Evolutionary conservation across 805 yeast species (phyloP).

Genomic region (Yarrowia osloensis): DNA sequence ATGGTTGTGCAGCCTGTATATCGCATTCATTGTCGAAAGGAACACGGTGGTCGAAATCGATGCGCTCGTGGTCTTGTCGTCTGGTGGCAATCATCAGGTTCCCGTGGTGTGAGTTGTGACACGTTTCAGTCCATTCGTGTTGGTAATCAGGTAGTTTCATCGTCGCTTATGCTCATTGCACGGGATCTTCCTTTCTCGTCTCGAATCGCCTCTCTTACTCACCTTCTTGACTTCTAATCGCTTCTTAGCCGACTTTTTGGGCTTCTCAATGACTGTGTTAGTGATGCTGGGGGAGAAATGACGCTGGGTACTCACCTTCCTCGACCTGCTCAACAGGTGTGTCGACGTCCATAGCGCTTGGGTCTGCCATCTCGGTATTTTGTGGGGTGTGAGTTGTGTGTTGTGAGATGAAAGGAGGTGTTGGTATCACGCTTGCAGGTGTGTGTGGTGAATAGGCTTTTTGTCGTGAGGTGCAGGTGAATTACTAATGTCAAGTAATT

Average conservation of each 20-base stretch:
- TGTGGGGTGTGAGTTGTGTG: background rate
- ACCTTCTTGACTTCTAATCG: conserved; percentile 85
- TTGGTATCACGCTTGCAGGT: background rate
- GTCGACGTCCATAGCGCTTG: conserved; percentile 29
- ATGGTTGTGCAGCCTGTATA: background rate
- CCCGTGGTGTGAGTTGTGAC: background rate
- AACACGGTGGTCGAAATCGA: background rate
- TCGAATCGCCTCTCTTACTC: background rate
- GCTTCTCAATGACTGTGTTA: conserved; percentile 26
- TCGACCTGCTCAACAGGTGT: conserved; percentile 27
- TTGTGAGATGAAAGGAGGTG: background rate
- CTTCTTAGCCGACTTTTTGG: conserved; percentile 48
- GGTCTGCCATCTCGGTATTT: background rate
- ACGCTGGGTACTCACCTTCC: background rate
- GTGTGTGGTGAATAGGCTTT: background rate
- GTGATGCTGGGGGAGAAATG: background rate
- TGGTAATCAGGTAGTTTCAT: background rate
- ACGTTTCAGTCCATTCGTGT: background rate
- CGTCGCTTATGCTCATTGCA: background rate
- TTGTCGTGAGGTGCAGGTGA: background rate
- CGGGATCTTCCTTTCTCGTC: background rate
- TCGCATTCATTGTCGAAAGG: background rate
- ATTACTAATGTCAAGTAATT: conserved; percentile 15
- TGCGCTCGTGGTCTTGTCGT: too few relatives aligned
- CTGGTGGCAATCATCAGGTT: background rate